Evolutionary conservation across 2,329 filamentous ascomycete species (phyloP), one percentile per base, ranked within the genome.

Genomic region (Clonostachys chloroleuca): DNA sequence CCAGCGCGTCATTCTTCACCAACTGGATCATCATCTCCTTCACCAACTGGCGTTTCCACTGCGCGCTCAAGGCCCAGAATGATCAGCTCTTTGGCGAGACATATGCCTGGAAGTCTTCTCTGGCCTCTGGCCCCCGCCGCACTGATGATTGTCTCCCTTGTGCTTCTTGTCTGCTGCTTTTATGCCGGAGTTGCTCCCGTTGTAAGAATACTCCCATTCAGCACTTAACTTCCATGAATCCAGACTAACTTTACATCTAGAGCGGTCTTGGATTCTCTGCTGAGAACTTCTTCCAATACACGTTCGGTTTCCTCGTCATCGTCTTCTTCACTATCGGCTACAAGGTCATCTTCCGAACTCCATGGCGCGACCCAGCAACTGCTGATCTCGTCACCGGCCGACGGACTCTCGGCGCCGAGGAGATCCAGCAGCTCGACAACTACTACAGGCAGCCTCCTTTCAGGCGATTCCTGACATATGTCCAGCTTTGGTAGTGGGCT

Each of bases 281-380:
- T 13, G 40, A 42, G 6, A n/a, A 14, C n/a, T 42, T 42, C 17
- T 42, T 42, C 33, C 18, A 42, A 30, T 24, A 18, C 12, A 42
- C 33, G n/a, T 30, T 42, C 17, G 20, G 40, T n/a, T 24, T 42
- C 18, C 40, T 30, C 14, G 12, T 42, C 14, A 24, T 42, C 9
- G 24, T 30, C 24, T 30, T 30, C 24, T 42, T 42, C 18, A 42
- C 40, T 8, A 30, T 42, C 5, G 40, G 40, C 7, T 42, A 42
- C n/a, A 42, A 42, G n/a, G 1, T 42, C 9, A 24, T 24, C 17
- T 42, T 42, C 17, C 40, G 40, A 9, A 42, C 40, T 5, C 33
- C 16, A 47, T 34, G 17, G 46, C 41, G 24, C 44, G 46, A 12
- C 46, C 46, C 41, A 44, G n/a, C 46, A 42, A 47, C 20, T 39